Evolutionary conservation across 805 yeast genomes (phyloP).

Genomic region (Priceomyces melissophilus): DNA sequence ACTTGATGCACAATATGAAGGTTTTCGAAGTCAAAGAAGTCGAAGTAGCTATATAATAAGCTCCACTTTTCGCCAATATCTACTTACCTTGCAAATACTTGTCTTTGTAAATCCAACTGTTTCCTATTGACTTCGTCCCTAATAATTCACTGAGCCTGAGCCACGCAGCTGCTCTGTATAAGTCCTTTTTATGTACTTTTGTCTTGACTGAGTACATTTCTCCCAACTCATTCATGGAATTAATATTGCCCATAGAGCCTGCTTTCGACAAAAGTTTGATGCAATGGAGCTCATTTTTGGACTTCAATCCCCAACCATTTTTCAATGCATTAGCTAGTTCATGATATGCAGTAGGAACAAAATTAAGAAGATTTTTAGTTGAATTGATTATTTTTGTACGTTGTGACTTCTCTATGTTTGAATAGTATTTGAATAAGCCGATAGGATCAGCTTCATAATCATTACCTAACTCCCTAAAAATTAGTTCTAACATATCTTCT

Average conservation of each 20-base stretch:
- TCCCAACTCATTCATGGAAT: slow-evolving; percentile 70
- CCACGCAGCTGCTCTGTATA: slow-evolving; percentile 65
- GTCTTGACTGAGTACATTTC: slow-evolving; percentile 62
- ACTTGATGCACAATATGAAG: not conserved
- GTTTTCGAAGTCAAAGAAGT: not conserved
- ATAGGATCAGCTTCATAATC: slow-evolving; percentile 26
- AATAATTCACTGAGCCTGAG: slow-evolving; percentile 59
- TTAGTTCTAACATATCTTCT: slow-evolving; percentile 26
- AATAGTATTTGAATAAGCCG: slow-evolving; percentile 20
- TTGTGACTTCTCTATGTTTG: slow-evolving; percentile 19
- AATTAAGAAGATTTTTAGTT: slow-evolving; percentile 38
- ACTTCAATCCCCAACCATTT: slow-evolving; percentile 52
- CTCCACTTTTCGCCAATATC: not conserved
- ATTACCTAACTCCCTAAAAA: slow-evolving; percentile 19
- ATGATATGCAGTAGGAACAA: slow-evolving; percentile 49
- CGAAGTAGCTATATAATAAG: not conserved
- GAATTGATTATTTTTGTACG: slow-evolving; percentile 26
- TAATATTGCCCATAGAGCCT: slow-evolving; percentile 63
- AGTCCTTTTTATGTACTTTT: slow-evolving; percentile 53
- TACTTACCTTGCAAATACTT: slow-evolving; percentile 43
- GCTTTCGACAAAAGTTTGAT: slow-evolving; percentile 59
- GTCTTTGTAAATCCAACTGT: slow-evolving; percentile 72
- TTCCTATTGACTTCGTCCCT: slow-evolving; percentile 62
- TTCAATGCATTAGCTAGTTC: slow-evolving; percentile 59
- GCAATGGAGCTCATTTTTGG: slow-evolving; percentile 54